phyloP scores from a whole-genome alignment of 129 eudicot genomes.

The Flaveria ramosissima region DNA sequence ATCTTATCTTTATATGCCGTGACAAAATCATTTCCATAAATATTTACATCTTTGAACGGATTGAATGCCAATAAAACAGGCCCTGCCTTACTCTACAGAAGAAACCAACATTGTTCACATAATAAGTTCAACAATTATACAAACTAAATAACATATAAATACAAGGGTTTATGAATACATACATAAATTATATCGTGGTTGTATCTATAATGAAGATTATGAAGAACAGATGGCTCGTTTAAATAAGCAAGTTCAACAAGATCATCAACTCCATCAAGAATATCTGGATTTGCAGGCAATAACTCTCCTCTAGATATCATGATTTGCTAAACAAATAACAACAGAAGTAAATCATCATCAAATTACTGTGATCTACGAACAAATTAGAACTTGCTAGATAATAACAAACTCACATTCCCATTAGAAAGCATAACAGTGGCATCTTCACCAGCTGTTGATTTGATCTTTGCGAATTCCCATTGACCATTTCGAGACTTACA shows the following conservation, averaged over 20 bases:
- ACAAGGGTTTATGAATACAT: slow-evolving; percentile 26
- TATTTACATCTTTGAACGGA: slow-evolving; percentile 75
- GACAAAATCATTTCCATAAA: slow-evolving; percentile 56
- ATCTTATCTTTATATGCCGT: slow-evolving; percentile 72
- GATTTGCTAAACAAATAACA: slow-evolving; percentile 47
- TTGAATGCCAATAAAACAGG: slow-evolving; percentile 82
- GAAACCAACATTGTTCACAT: slow-evolving; percentile 25
- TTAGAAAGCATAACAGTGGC: slow-evolving; percentile 60
- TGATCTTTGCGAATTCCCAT: slow-evolving; percentile 77
- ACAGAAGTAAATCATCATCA: slow-evolving; percentile 7
- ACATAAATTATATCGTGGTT: slow-evolving; percentile 70
- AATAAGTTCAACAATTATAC: slow-evolving; percentile 1
- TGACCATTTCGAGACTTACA: slow-evolving; percentile 54
- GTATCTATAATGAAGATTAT: slow-evolving; percentile 66
- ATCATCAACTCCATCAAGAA: slow-evolving; percentile 92
- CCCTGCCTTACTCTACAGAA: slow-evolving; percentile 82
- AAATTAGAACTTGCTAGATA: not conserved
- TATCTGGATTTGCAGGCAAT: slow-evolving; percentile 85
- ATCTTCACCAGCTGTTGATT: slow-evolving; percentile 71
- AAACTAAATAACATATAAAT: not conserved
- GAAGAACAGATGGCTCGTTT: slow-evolving; percentile 92
- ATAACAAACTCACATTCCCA: slow-evolving; percentile 66
- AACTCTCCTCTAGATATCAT: slow-evolving; percentile 55
- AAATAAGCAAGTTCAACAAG: slow-evolving; percentile 81
- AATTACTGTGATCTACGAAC: not conserved